A percentile compares a stretch with the other conserved stretches of the same genome.
phyloP scores from a whole-genome alignment of 768 basidiomycete species.

The Hygrocybe punicea region DNA sequence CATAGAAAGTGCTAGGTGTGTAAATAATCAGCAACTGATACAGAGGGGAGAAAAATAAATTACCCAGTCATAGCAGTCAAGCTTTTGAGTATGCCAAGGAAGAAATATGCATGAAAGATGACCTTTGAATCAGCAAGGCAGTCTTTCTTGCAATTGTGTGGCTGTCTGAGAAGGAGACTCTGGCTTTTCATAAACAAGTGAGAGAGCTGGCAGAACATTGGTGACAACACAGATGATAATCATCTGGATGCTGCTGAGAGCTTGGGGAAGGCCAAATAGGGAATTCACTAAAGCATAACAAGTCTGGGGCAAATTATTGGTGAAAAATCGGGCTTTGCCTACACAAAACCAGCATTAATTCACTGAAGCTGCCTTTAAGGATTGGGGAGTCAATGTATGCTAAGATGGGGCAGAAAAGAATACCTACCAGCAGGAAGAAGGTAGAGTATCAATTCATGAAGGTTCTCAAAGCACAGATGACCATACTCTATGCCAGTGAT shows the following conservation, averaged over 20 bases:
- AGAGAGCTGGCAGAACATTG: slow-evolving; percentile 54
- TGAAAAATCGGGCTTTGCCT: background rate
- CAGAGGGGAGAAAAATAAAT: slow-evolving; percentile 3
- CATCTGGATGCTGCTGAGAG: slow-evolving; percentile 40
- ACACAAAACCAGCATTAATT: slow-evolving; percentile 51
- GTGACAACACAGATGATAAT: slow-evolving; percentile 55
- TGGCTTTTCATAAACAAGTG: slow-evolving; percentile 57
- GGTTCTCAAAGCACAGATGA: slow-evolving; percentile 61
- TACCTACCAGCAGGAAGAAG: slow-evolving; percentile 50
- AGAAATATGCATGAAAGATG: slow-evolving; percentile 55
- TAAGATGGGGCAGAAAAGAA: slow-evolving; percentile 11
- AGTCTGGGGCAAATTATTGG: background rate
- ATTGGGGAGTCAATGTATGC: background rate
- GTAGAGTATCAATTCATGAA: slow-evolving; percentile 55
- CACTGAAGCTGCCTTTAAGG: slow-evolving; percentile 44
- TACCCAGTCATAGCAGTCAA: slow-evolving; percentile 51
- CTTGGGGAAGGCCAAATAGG: slow-evolving; percentile 26
- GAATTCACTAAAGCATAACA: background rate
- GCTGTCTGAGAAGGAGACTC: slow-evolving; percentile 56
- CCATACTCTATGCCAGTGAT: slow-evolving; percentile 64
- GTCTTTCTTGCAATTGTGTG: slow-evolving; percentile 54
- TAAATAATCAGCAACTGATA: too few species aligned
- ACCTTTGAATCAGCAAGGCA: slow-evolving; percentile 52
- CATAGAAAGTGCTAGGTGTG: slow-evolving; percentile 39
- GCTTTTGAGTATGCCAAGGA: slow-evolving; percentile 49